Base-by-base conservation (phyloP, 2,329 filamentous ascomycete species). In the Fusarium tricinctum region DNA sequence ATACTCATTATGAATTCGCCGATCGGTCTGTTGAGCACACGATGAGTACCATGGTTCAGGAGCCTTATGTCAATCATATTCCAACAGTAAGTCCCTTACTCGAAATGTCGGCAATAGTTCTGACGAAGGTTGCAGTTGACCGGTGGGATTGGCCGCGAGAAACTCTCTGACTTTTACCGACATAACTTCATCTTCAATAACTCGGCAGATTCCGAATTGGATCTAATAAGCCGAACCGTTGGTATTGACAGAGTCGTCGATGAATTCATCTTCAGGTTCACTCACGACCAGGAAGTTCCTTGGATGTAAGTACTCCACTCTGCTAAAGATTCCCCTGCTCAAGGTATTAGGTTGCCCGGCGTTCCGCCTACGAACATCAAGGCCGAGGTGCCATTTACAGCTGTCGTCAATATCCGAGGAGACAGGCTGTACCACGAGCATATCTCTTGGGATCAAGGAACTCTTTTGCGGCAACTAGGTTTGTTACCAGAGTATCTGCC, bases 21-120 rank as follows among this genome's bases (percentile, higher is more conserved):
- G 87, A 89, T 60, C 85, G 91, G 15, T 88, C 87, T 5, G 91
- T 92, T 0, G 88, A 88, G 66, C 86, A 88, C 67, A 94, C 91
- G 0, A 94, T 94, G 91, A 84, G 83, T 22, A 94, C 91, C 0
- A 94, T 94, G 91, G 91, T 93, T 3, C 84, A 89, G 49, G 88
- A 93, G 75, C 92, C 91, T 3, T 93, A 94, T 71, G 91, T 94
- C 3, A 94, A 94, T 74, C 90, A 94, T 74, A 83, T 93, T 7
- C 89, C 91, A 0, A 93, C 91, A 0, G 83, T 89, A 73, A 81
- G 50, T 5, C 4, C 82, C 66, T 17, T 3, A 7, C 2, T 14
- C 9, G 15, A 12, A 0, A 0, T 2, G 6, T 1, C 3, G 1
- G 3, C 4, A 0, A 7, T 9, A 1, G 1, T 7, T 4, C 23